A percentile compares a stretch with the other conserved stretches of the same genome.
Evolutionary conservation across 2,329 filamentous ascomycete species (phyloP).

Genomic region (Pseudocercospora macadamiae): DNA sequence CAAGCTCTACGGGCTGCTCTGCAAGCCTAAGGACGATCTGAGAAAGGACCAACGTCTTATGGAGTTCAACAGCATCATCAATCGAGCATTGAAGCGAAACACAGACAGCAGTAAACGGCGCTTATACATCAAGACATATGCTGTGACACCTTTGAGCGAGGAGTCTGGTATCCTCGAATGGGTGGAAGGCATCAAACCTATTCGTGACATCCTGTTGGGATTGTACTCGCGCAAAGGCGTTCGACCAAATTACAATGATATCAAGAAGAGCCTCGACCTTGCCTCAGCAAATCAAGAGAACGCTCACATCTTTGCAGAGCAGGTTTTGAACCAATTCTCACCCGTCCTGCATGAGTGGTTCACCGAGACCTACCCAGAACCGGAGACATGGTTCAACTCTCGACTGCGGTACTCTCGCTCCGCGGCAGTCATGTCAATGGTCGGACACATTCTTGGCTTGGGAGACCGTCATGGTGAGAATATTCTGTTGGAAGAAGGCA

Average conservation of each 20-base stretch:
- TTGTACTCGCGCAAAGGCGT: slow-evolving; percentile 78
- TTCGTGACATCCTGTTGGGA: slow-evolving; percentile 84
- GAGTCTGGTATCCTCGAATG: slow-evolving; percentile 98
- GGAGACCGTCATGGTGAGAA: slow-evolving; percentile 98
- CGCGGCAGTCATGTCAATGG: slow-evolving; percentile 99
- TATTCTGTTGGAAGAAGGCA: slow-evolving; percentile 89
- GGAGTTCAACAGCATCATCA: slow-evolving; percentile 99
- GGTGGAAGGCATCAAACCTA: slow-evolving; percentile 93
- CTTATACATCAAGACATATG: slow-evolving; percentile 95
- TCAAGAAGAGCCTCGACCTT: slow-evolving; percentile 65
- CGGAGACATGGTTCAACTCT: slow-evolving; percentile 87
- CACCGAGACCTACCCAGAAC: slow-evolving; percentile 89
- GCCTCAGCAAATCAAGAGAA: slow-evolving; percentile 65
- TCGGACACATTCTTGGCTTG: slow-evolving; percentile 88
- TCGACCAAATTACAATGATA: slow-evolving; percentile 65
- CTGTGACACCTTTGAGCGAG: slow-evolving; percentile 94
- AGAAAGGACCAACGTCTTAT: slow-evolving; percentile 97
- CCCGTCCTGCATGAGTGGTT: slow-evolving; percentile 93
- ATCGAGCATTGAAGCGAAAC: slow-evolving; percentile 87
- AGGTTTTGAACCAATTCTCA: slow-evolving; percentile 69
- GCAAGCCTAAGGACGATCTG: slow-evolving; percentile 97
- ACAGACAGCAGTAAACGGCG: slow-evolving; percentile 87
- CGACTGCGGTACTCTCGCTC: slow-evolving; percentile 88
- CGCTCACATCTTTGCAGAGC: slow-evolving; percentile 70
- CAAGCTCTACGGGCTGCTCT: slow-evolving; percentile 82